These are phyloP conservation scores for Salvia hispanica DNA, from an alignment of 257 asterid genomes.

Conservation along the genomic window DNA sequence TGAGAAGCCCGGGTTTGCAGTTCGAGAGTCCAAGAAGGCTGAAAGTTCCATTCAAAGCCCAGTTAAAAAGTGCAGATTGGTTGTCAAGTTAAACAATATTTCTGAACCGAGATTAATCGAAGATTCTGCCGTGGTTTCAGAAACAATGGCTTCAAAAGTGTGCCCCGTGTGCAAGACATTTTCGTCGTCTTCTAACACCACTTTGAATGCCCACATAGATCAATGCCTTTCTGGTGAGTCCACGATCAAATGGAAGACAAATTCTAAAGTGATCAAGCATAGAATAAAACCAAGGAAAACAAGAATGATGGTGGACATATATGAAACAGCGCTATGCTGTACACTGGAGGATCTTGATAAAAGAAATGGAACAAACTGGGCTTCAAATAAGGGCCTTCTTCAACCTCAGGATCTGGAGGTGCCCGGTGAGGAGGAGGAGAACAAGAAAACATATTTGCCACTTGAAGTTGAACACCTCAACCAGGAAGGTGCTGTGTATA, in stretches of 20 bases:
- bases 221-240: constrained; percentile 88
- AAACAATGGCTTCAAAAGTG: constrained; percentile 82
- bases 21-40: constrained; percentile 38
- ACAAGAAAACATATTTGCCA: constrained; percentile 32
- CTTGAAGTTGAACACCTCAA: constrained; percentile 40
- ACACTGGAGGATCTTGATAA: constrained; percentile 93
- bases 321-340: constrained; percentile 59
- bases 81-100: neutral
- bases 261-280: constrained; percentile 59
- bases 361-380: constrained; percentile 86
- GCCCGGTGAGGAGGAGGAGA: constrained; percentile 31
- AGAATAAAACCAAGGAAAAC: constrained; percentile 74
- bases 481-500: constrained; percentile 67
- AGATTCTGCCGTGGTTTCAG: constrained; percentile 47
- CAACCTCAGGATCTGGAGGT: constrained; percentile 47
- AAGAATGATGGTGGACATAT: constrained; percentile 72
- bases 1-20: neutral
- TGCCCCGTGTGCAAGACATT: constrained; percentile 97
- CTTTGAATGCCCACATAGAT: constrained; percentile 95
- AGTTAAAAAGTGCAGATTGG: constrained; percentile 62
- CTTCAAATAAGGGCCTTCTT: constrained; percentile 41
- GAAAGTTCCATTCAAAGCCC: constrained; percentile 39
- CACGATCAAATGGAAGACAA: constrained; percentile 43
- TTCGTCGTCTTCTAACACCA: constrained; percentile 94
- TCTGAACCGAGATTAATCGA: constrained; percentile 49